Conservation (phyloP, 2,329 filamentous ascomycete species). For the Ophiosphaerella korrae region DNA sequence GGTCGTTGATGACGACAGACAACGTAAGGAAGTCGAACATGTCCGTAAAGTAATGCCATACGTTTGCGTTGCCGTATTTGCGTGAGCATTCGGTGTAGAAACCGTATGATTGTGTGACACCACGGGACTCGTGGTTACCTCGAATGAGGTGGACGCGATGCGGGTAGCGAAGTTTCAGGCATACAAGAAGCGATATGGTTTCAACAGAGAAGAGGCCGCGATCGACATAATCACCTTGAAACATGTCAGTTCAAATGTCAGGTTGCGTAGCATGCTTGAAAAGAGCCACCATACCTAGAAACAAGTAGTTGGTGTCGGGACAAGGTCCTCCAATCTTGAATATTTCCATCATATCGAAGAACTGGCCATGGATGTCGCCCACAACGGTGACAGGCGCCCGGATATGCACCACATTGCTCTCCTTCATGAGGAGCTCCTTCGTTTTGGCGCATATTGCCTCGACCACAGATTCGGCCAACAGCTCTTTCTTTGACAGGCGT, state of each 20-base stretch:
- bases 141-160: conserved; percentile 94
- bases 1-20: conserved; percentile 96
- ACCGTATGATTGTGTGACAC: conserved; percentile 97
- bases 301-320: conserved; percentile 97
- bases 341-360: conserved; percentile 98
- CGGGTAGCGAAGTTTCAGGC: conserved; percentile 95
- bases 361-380: conserved; percentile 97
- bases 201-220: conserved; percentile 98
- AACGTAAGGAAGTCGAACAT: conserved; percentile 99
- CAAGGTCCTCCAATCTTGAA: conserved; percentile 98
- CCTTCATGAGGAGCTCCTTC: conserved; percentile 98
- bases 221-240: conserved; percentile 90
- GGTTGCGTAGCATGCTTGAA: conserved; percentile 23
- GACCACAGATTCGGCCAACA: conserved; percentile 95
- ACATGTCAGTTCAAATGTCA: conserved; percentile 14
- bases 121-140: conserved; percentile 96
- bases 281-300: conserved; percentile 69
- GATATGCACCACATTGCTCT: conserved; percentile 99
- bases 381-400: conserved; percentile 94
- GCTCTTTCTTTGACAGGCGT: conserved; percentile 93
- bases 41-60: conserved; percentile 99
- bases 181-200: conserved; percentile 96
- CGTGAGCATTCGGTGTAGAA: conserved; percentile 98
- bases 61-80: conserved; percentile 97
- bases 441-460: conserved; percentile 99